Conservation (phyloP, 192 early-diverging fungal genomes). For the Rhizoclosmatium globosum region DNA sequence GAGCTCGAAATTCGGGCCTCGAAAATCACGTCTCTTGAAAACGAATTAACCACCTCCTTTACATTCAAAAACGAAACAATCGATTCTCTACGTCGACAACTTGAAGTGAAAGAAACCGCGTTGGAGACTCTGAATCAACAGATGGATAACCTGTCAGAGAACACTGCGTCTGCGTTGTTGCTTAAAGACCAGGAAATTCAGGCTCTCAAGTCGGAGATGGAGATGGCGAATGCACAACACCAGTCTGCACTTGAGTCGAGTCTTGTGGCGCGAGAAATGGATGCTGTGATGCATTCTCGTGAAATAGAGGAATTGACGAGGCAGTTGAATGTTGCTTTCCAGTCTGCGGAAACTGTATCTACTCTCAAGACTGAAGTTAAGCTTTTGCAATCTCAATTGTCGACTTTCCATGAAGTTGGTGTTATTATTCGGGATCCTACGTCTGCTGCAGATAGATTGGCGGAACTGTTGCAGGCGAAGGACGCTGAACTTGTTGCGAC, state of each 20-base stretch:
- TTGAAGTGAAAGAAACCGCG: background rate
- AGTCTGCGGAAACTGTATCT: background rate
- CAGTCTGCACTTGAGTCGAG: background rate
- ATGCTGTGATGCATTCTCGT: background rate
- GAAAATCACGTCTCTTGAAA: background rate
- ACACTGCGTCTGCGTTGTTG: background rate
- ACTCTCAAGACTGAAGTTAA: background rate
- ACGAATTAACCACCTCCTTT: background rate
- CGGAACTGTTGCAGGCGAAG: background rate
- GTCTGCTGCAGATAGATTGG: no score
- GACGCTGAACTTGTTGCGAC: background rate
- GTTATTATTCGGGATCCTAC: background rate
- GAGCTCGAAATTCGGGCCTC: conserved; percentile 1
- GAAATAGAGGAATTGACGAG: background rate
- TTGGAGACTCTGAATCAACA: background rate
- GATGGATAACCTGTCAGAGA: background rate
- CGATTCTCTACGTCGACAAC: background rate
- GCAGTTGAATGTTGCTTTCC: background rate
- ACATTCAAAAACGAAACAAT: conserved; percentile 8
- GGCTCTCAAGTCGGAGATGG: background rate
- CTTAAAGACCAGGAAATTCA: background rate
- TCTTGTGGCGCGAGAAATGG: background rate
- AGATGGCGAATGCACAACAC: background rate
- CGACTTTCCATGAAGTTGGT: background rate
- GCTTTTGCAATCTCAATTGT: background rate